These are phyloP conservation scores for Termitomyces sp. DNA, from an alignment of 768 basidiomycete species.

Conservation along the genomic window DNA sequence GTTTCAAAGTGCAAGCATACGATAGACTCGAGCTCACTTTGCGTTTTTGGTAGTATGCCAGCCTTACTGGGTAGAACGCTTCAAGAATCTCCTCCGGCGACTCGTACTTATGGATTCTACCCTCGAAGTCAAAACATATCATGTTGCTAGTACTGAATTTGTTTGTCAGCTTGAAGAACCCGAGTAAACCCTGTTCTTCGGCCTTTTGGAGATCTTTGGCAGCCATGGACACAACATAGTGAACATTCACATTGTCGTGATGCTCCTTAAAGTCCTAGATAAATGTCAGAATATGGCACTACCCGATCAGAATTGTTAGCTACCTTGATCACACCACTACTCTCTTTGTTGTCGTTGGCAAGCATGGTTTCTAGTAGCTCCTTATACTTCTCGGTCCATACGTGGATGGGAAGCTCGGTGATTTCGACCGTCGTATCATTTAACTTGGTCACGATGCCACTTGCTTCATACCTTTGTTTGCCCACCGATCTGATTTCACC, in stretches of 20 bases:
- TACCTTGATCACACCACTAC: constrained; percentile 73
- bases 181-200: constrained; percentile 81
- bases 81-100: constrained; percentile 88
- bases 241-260: constrained; percentile 87
- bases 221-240: constrained; percentile 79
- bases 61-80: constrained; percentile 85
- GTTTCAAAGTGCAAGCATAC: not conserved
- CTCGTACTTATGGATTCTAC: constrained; percentile 92
- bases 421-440: constrained; percentile 91
- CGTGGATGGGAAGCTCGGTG: constrained; percentile 90
- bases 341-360: constrained; percentile 64
- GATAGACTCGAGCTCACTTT: constrained; percentile 54
- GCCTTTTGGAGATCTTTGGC: constrained; percentile 81
- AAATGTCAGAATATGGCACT: not conserved
- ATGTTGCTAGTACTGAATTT: constrained; percentile 92
- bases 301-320: constrained; percentile 4
- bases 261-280: constrained; percentile 94
- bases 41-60: constrained; percentile 92
- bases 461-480: constrained; percentile 83
- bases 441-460: constrained; percentile 67
- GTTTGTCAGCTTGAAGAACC: constrained; percentile 84
- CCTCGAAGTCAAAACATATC: constrained; percentile 96
- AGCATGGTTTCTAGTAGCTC: constrained; percentile 87
- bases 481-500: constrained; percentile 76
- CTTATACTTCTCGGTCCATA: constrained; percentile 93